A percentile compares a stretch with the other conserved stretches of the same genome.
Evolutionary conservation across 2,329 filamentous ascomycete genomes (phyloP).

Genomic region (Didymella pomorum): DNA sequence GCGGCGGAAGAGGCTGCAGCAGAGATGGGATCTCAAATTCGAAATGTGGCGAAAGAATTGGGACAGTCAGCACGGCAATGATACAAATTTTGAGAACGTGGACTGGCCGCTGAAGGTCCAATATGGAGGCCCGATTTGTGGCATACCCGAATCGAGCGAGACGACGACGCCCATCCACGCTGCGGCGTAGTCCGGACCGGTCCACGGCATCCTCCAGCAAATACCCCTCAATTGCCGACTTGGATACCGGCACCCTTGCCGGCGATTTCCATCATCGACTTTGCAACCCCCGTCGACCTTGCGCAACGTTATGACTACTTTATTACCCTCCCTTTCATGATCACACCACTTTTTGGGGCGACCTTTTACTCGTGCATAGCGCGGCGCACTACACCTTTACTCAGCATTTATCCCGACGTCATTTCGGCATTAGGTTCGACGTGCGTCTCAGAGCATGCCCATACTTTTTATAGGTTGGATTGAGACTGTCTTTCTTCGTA

Average conservation of each 20-base stretch:
- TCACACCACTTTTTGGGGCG: conserved; percentile 1
- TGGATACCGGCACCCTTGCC: conserved; percentile 15
- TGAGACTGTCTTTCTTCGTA: conserved; percentile 1
- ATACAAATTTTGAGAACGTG: conserved; percentile 39
- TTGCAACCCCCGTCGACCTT: conserved; percentile 3
- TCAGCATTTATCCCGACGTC: background rate
- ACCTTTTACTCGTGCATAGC: conserved; percentile 18
- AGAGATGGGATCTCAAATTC: conserved; percentile 52
- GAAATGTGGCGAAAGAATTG: conserved; percentile 51
- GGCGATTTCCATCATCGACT: conserved; percentile 5
- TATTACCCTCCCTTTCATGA: conserved; percentile 1
- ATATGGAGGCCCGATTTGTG: conserved; percentile 19
- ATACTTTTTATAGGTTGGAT: too few species aligned
- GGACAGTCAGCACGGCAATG: conserved; percentile 38
- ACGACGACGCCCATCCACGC: conserved; percentile 31
- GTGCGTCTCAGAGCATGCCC: background rate
- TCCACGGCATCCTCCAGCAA: conserved; percentile 8
- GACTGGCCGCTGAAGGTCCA: conserved; percentile 39
- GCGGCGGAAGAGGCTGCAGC: conserved; percentile 43
- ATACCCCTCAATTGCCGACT: conserved; percentile 13
- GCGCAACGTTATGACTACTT: conserved; percentile 8
- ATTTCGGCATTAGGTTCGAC: background rate
- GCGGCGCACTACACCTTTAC: conserved; percentile 11
- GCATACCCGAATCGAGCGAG: conserved; percentile 34
- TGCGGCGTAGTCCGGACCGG: conserved; percentile 20